Evolutionary conservation across 768 basidiomycete genomes (phyloP).

Genomic region (Suillus hirtellus): DNA sequence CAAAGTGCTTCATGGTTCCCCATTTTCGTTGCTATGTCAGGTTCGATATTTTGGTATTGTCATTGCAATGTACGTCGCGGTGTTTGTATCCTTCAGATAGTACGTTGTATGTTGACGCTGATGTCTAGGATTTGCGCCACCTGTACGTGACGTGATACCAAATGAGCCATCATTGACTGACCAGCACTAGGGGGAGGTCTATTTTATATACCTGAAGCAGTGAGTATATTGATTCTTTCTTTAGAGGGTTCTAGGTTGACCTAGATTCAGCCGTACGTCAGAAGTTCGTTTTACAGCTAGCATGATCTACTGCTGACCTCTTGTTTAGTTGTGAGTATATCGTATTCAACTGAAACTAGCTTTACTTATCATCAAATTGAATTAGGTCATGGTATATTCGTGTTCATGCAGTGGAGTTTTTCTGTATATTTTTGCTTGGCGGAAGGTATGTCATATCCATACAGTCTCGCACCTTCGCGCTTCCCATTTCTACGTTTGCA

Average conservation of each 20-base stretch:
- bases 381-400: neutral
- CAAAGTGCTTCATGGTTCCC: neutral
- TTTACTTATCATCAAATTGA: neutral
- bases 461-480: neutral
- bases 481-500: neutral
- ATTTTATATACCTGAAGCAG: neutral
- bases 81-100: neutral
- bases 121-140: neutral
- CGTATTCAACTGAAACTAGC: neutral
- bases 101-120: neutral
- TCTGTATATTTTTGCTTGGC: neutral
- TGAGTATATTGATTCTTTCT: neutral
- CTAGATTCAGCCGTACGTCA: neutral
- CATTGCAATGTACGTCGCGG: neutral
- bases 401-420: neutral
- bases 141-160: neutral
- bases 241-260: neutral
- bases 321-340: neutral
- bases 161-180: neutral
- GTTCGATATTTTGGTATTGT: neutral
- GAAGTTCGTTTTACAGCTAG: neutral
- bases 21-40: neutral
- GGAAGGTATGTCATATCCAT: neutral
- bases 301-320: neutral
- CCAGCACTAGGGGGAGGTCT: neutral